Base-by-base conservation (phyloP, 2,329 filamentous ascomycete species). In the Fusarium multiceps region DNA sequence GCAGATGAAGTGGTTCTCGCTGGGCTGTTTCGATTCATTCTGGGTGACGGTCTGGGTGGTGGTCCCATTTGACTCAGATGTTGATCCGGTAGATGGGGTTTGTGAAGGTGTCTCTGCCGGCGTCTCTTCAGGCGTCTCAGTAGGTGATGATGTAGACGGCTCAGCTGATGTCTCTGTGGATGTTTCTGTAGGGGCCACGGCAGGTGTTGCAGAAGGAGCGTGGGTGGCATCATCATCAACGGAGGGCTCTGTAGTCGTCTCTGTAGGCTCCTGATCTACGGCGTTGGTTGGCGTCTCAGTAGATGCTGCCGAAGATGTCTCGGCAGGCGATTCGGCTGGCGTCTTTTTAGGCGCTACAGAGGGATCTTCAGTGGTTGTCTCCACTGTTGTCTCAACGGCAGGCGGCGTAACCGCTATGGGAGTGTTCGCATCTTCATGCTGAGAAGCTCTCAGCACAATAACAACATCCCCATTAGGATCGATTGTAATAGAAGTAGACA, bases 1-100 rank as follows among this genome's bases (percentile, higher is more conserved):
- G 10, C 58, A 61, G 16, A 59, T 13, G 13, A 61, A 59, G 5
- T 37, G 58, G 4, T 40, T 50, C 6, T 61, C 54, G 1, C 11
- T n/a, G 1, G 25, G 16, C 11, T 18, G 20, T 9, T n/a, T 6
- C 5, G 3, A 0, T 6, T 23, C 20, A 43, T 12, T 14, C 9
- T 23, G 2, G 8, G 0, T 4, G 41, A 23, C 4, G 2, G 41
- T 43, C 20, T 43, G 20, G 4, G 41, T 43, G 3, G 20, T 43
- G 0, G 32, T 18, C 9, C 11, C 32, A 37, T 37, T 18, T 3
- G 32, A 37, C 4, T 37, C 16, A 4, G 32, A 11, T 2, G 8
- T 34, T 34, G 16, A 18, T 16, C 16, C 8, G 9, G 10, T 18
- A 18, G 32, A 10, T 0, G 32, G 8, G 8, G 32, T 34, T 18